Evolutionary conservation across 495 filamentous ascomycete species (phyloP), one percentile per base, ranked within the genome.

Genomic region (Cenococcum geophilum): DNA sequence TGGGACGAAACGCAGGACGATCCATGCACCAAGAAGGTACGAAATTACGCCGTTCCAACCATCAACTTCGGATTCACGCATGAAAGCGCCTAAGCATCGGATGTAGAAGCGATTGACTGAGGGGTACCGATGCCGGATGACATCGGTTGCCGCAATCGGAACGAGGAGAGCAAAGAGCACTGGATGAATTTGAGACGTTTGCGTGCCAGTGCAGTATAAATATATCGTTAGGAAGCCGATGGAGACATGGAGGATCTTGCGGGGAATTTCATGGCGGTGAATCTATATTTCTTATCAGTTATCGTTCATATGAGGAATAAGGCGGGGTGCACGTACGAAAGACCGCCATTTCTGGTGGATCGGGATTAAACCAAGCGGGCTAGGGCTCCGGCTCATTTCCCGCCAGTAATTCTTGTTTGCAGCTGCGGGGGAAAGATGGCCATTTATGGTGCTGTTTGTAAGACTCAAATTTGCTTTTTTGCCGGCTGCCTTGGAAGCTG

Each of bases 21-120:
- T 80, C 79, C 90, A 97, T 21, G 91, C 86, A 14, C 93, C 93
- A 11, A 95, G 80, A 5, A 99, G 82, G 69, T 97, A 99, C 81
- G 88, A 96, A 58, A 99, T 92, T 56, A 97, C 92, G 43, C 93
- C 93, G 71, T 99, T 99, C 78, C 87, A 97, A 36, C 89, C 89
- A 16, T 82, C 76, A 57, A 91, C 95, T 75, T 99, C 93, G 57
- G 85, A 89, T 77, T 99, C 93, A 57, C 93, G 88, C 93, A 99
- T 99, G 59, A 97, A 78, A 14, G 91, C 89, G 36, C 93, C 93
- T 20, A 96, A 69, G 37, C 82, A 83, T 32, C 80, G 82, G 61
- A 96, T 92, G 70, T 99, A 99, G 32, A 97, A 64, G 22, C 83
- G 81, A 72, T 99, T 99, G 71, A 99, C 80, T 1, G 83, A 78